phyloP scores from a whole-genome alignment of 805 yeast genomes.

The Candida anglica region DNA sequence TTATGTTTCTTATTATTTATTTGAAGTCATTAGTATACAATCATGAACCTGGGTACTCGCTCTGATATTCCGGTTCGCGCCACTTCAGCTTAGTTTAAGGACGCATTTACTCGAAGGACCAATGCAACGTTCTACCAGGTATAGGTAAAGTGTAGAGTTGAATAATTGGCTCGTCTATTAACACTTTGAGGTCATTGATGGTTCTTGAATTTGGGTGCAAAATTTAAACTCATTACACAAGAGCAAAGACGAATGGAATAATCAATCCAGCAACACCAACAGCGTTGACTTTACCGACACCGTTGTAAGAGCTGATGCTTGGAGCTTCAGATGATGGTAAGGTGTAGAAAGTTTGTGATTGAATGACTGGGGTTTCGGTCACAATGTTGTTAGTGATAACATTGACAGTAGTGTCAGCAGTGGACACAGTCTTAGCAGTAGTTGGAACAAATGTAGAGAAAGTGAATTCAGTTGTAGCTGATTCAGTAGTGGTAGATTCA shows the following conservation, averaged over 20 bases:
- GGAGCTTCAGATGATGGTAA: slow-evolving; percentile 10
- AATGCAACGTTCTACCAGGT: too few species aligned
- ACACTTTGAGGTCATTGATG: too few species aligned
- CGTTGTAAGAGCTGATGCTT: slow-evolving; percentile 11
- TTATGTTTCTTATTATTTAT: too few species aligned
- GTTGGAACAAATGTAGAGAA: slow-evolving; percentile 18
- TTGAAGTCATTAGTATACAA: too few species aligned
- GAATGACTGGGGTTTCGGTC: slow-evolving; percentile 25
- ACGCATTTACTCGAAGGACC: background rate
- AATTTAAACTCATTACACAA: slow-evolving; percentile 5
- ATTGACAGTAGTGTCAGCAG: slow-evolving; percentile 23
- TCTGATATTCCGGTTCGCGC: too few species aligned
- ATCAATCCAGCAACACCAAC: slow-evolving; percentile 23
- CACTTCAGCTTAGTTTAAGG: too few species aligned
- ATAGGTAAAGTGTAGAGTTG: too few species aligned
- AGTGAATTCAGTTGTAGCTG: slow-evolving; percentile 12
- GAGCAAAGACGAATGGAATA: slow-evolving; percentile 15
- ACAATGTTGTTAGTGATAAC: slow-evolving; percentile 40
- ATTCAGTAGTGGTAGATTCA: slow-evolving; percentile 1
- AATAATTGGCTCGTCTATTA: too few species aligned
- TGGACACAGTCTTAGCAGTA: slow-evolving; percentile 13
- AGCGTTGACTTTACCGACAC: slow-evolving; percentile 7
- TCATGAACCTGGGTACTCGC: too few species aligned
- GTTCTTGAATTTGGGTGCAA: background rate
- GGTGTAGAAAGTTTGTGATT: slow-evolving; percentile 9